Conservation (phyloP, 371 early-diverging fungal species). For the Modicella reniformis region DNA sequence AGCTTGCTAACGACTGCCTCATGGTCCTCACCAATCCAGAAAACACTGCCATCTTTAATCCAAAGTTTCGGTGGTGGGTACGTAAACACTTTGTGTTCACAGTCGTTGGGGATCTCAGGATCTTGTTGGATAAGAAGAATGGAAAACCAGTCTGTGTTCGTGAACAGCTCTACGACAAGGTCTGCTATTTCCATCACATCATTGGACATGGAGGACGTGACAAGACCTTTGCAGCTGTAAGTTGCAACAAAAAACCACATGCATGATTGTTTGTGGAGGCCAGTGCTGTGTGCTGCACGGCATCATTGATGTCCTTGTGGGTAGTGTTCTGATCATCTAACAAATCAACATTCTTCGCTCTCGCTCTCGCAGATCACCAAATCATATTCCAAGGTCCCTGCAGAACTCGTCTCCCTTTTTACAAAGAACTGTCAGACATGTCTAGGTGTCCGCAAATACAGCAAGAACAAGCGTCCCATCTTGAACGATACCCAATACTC, state of each 20-base stretch:
- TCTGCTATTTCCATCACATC: conserved; percentile 50
- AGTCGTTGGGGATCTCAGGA: conserved; percentile 49
- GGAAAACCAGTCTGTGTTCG: conserved; percentile 51
- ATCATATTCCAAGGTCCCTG: conserved; percentile 53
- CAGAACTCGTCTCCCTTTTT: conserved; percentile 51
- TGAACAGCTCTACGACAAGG: conserved; percentile 51
- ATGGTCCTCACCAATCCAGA: conserved; percentile 53
- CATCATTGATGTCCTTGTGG: background rate
- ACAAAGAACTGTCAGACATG: conserved; percentile 54
- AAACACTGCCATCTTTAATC: conserved; percentile 52
- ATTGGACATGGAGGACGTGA: conserved; percentile 54
- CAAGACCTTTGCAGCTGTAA: conserved; percentile 54
- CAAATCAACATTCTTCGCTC: background rate
- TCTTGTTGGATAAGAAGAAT: conserved; percentile 50
- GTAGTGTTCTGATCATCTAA: too few species aligned
- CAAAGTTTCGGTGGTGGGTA: conserved; percentile 54
- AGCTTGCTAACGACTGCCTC: conserved; percentile 50
- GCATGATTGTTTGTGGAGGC: too few species aligned
- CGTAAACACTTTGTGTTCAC: conserved; percentile 54
- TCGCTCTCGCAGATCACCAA: conserved; percentile 40
- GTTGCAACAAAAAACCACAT: conserved; percentile 12
- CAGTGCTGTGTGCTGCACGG: background rate
- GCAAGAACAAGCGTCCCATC: conserved; percentile 53
- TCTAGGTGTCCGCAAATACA: conserved; percentile 51
- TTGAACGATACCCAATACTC: conserved; percentile 42